Evolutionary conservation across 495 filamentous ascomycete species (phyloP).

Genomic region (Hyaloscypha finlandica): DNA sequence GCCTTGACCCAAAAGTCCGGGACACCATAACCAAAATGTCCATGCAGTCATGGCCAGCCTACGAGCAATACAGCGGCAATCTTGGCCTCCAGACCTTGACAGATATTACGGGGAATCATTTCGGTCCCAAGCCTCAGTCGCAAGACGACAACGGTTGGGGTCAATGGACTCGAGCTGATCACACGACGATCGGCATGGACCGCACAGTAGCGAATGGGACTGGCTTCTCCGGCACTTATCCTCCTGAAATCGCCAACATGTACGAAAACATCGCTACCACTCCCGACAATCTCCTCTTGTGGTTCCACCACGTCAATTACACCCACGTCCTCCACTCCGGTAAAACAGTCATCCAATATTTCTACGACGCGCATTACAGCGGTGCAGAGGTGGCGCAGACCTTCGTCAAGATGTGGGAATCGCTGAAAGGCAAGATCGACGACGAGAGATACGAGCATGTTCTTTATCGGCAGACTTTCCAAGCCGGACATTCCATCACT

Average conservation of each 20-base stretch:
- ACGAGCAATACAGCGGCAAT: slow-evolving; percentile 72
- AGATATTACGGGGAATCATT: slow-evolving; percentile 67
- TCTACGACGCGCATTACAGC: slow-evolving; percentile 71
- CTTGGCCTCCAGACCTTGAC: slow-evolving; percentile 70
- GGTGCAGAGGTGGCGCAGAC: slow-evolving; percentile 61
- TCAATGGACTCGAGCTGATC: slow-evolving; percentile 70
- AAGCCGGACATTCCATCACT: slow-evolving; percentile 68
- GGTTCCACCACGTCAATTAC: slow-evolving; percentile 77
- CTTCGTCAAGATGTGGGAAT: slow-evolving; percentile 55
- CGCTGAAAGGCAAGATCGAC: slow-evolving; percentile 58
- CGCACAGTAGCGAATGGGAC: slow-evolving; percentile 69
- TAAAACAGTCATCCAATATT: slow-evolving; percentile 74
- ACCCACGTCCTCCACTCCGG: slow-evolving; percentile 64
- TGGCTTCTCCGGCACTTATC: slow-evolving; percentile 65
- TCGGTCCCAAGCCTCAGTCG: slow-evolving; percentile 64
- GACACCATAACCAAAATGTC: slow-evolving; percentile 63
- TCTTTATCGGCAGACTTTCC: slow-evolving; percentile 58
- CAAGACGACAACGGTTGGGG: slow-evolving; percentile 72
- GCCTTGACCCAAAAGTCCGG: slow-evolving; percentile 51
- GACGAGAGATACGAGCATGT: slow-evolving; percentile 61
- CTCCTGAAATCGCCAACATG: slow-evolving; percentile 53
- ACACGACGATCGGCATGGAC: slow-evolving; percentile 67
- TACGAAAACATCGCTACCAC: slow-evolving; percentile 65
- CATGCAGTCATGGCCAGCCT: slow-evolving; percentile 69
- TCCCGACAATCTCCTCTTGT: slow-evolving; percentile 68